These are phyloP conservation scores for Claviceps sp. DNA, from an alignment of 2,329 filamentous ascomycete genomes.

Conservation along the genomic window DNA sequence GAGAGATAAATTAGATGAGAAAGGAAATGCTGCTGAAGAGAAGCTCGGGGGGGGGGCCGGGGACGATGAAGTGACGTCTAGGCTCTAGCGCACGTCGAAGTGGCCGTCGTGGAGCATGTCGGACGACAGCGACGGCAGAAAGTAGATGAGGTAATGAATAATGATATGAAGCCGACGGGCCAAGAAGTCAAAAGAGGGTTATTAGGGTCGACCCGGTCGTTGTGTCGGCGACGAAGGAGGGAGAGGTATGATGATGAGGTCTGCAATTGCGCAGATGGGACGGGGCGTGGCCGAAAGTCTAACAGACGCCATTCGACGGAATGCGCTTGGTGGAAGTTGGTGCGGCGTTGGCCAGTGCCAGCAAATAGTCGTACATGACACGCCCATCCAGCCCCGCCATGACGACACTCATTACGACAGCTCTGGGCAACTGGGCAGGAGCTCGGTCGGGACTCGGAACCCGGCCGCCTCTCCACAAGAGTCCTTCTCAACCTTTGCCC, in stretches of 20 bases:
- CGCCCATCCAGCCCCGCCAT: constrained; percentile 1
- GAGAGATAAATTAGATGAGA: neutral
- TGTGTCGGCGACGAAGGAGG: neutral
- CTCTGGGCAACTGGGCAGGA: too few relatives aligned
- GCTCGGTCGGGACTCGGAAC: neutral
- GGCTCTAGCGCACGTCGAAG: constrained; percentile 5
- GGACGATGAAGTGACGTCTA: neutral
- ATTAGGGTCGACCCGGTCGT: neutral
- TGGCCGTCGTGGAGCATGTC: constrained; percentile 4
- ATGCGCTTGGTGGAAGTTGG: too few relatives aligned
- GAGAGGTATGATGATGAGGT: neutral
- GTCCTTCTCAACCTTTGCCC: too few relatives aligned
- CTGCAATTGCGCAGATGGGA: neutral
- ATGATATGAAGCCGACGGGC: neutral
- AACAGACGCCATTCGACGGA: neutral
- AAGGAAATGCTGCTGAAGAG: constrained; percentile 8
- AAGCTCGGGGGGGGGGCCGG: constrained; percentile 2
- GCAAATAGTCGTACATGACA: neutral
- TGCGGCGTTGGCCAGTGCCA: neutral
- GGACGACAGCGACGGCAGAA: constrained; percentile 1
- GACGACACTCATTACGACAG: neutral
- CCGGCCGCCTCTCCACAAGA: neutral
- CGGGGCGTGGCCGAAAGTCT: neutral
- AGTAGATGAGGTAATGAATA: neutral
- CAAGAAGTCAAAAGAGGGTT: neutral